Percentiles rank a stretch among this genome's conserved stretches.
Conservation (phyloP, 352 stramenopile species). For the Blastocystis sp. region DNA sequence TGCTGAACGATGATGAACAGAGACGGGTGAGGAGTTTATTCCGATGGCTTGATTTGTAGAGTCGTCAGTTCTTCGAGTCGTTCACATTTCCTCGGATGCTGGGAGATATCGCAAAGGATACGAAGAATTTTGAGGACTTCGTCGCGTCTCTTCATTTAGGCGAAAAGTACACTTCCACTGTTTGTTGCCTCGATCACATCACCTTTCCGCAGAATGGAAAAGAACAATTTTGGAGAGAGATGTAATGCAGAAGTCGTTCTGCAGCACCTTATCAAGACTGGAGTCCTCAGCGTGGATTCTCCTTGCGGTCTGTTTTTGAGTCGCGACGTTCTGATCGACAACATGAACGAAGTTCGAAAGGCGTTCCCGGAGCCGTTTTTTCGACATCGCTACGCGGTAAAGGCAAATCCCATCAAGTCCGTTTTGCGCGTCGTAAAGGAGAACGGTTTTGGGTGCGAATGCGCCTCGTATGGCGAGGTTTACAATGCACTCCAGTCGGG, state of each 20-base stretch:
- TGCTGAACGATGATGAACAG: not conserved
- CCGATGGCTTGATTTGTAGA: not conserved
- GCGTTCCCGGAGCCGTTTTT: slow-evolving; percentile 49
- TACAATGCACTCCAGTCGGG: slow-evolving; percentile 25
- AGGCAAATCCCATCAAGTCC: slow-evolving; percentile 73
- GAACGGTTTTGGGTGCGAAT: slow-evolving; percentile 62
- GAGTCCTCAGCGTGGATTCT: not conserved
- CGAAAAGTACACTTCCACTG: not conserved
- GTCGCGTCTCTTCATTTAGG: not conserved
- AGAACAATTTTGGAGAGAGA: not conserved
- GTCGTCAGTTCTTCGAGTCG: not conserved
- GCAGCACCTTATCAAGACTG: not conserved
- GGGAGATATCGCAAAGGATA: not conserved
- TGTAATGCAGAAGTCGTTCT: not conserved
- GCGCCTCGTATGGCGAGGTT: slow-evolving; percentile 63
- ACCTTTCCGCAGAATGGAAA: not conserved
- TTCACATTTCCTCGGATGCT: not conserved
- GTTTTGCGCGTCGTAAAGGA: slow-evolving; percentile 64
- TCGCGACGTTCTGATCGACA: not conserved
- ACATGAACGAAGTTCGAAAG: slow-evolving; percentile 29
- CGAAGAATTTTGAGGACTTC: not conserved
- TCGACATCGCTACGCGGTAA: slow-evolving; percentile 64
- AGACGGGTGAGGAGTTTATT: not conserved
- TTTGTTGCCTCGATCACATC: not conserved
- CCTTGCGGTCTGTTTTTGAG: slow-evolving; percentile 34